Evolutionary conservation across 1,284 basidiomycete species (phyloP), one percentile per base, ranked within the genome.

Genomic region (Afroboletus lepidellus): DNA sequence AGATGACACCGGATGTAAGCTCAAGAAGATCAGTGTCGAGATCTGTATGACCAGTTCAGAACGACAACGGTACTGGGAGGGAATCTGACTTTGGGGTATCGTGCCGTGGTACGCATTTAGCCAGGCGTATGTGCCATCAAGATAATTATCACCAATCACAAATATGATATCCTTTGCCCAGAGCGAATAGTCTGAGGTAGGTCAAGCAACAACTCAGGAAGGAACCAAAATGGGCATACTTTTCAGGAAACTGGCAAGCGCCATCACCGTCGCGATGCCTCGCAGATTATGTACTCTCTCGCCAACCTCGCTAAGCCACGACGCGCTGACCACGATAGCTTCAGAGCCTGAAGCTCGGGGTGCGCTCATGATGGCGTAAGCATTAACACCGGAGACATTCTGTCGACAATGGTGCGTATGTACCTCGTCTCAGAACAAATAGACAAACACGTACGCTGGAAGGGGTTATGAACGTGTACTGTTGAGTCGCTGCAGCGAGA

Each of bases 141-240:
- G 69, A 66, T 96, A 85, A 1, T 86, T 92, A 58, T 98, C 96
- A 45, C 88, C 89, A 54, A 98, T 74, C 25, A 99, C 84, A 57
- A 99, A 90, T 24, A 98, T 75, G 51, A 99, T 78, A 62, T 99
- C 96, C 67, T 94, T 95, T 0, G 93, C 90, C 94, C 94, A 98
- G 49, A 93, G 77, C 30, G 92, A 92, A 61, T 93, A 90, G 25
- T 80, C 94, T 96, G 58, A 15, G 29, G 16, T 20, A 23, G 38
- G 36, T 58, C 41, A 51, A 44, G 39, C 41, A 38, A 41, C 9
- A 25, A 33, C 13, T 29, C 34, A 4, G 24, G 32, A 21, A 33
- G 41, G 42, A 21, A 39, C 30, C 18, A 9, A 34, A 44, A 43
- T 34, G 20, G 8, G 65, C 79, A 55, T 54, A 94, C 94, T 81